Conservation (phyloP, 345 rosid genomes). For the Lepidium aucheri region DNA sequence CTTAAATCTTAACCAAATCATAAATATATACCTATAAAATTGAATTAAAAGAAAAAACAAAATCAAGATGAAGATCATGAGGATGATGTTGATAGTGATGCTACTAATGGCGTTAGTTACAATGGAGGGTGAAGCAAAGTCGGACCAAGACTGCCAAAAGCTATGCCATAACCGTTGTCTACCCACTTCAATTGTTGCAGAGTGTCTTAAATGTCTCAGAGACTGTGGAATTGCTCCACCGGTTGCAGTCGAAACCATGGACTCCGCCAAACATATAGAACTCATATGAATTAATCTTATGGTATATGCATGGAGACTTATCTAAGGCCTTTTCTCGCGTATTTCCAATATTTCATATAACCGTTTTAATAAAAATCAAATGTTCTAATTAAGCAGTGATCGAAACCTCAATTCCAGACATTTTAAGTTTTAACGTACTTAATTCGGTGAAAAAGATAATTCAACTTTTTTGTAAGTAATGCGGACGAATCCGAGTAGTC, state of each 20-base stretch:
- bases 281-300: not conserved
- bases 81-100: slow-evolving; percentile 1
- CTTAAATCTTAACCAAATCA: not conserved
- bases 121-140: not conserved
- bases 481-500: too few species aligned
- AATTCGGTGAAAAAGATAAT: too few species aligned
- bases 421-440: too few species aligned
- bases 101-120: not conserved
- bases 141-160: not conserved
- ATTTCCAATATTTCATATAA: not conserved
- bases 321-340: not conserved
- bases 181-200: not conserved
- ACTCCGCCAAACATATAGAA: not conserved
- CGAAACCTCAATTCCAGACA: not conserved
- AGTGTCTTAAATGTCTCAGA: not conserved
- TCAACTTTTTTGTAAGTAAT: too few species aligned
- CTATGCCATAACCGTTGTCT: not conserved
- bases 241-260: not conserved
- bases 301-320: not conserved
- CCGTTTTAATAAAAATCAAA: not conserved
- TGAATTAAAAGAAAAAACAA: not conserved
- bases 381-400: not conserved
- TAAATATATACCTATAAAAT: not conserved
- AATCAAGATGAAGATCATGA: not conserved
- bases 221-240: not conserved